Evolutionary conservation across 2,329 filamentous ascomycete species (phyloP).

Genomic region (Xylaria sp.): DNA sequence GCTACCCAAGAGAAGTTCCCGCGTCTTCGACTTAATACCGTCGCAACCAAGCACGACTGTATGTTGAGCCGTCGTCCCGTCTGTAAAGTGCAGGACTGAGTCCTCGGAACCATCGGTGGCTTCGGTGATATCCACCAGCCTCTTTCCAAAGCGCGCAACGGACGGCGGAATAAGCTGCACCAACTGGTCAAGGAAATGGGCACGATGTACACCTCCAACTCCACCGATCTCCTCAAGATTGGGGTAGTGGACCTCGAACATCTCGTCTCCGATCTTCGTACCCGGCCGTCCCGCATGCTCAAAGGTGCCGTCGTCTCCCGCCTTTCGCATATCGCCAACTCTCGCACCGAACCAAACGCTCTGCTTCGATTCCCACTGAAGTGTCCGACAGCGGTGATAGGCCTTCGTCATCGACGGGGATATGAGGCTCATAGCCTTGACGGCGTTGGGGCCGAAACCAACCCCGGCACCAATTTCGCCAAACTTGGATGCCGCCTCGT

Average conservation of each 20-base stretch:
- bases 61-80: slow-evolving; percentile 47
- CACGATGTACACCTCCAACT: slow-evolving; percentile 43
- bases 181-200: slow-evolving; percentile 49
- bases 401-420: slow-evolving; percentile 38
- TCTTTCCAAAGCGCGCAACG: slow-evolving; percentile 44
- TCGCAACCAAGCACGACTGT: slow-evolving; percentile 64
- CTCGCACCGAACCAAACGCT: slow-evolving; percentile 36
- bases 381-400: slow-evolving; percentile 39
- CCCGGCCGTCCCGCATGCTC: slow-evolving; percentile 27
- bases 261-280: slow-evolving; percentile 30
- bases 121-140: slow-evolving; percentile 41
- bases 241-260: slow-evolving; percentile 33
- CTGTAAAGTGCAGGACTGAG: slow-evolving; percentile 43
- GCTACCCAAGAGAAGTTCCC: slow-evolving; percentile 56
- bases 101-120: slow-evolving; percentile 31
- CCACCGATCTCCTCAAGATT: slow-evolving; percentile 11
- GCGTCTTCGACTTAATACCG: slow-evolving; percentile 65
- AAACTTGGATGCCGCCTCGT: slow-evolving; percentile 44
- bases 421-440: slow-evolving; percentile 40
- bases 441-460: slow-evolving; percentile 44
- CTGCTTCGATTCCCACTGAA: slow-evolving; percentile 32
- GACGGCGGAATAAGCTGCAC: slow-evolving; percentile 45
- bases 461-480: slow-evolving; percentile 48
- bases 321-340: slow-evolving; percentile 34
- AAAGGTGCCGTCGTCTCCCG: slow-evolving; percentile 29